Base-by-base conservation (phyloP, 1,284 basidiomycete species). In the Ceratobasidium sp. region DNA sequence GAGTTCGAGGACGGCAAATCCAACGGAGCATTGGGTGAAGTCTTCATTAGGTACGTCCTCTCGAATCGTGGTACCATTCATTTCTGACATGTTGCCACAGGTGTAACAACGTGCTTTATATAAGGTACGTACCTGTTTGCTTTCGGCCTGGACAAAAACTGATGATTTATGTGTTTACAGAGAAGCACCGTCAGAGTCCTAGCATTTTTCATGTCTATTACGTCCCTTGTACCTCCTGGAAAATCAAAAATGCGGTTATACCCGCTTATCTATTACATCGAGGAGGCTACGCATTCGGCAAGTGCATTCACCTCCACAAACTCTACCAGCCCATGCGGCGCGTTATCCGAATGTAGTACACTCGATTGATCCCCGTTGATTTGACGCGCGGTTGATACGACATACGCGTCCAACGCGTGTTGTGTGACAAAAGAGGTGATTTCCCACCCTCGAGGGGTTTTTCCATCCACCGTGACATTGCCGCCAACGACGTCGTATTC, bases 1-100 rank as follows among this genome's bases (percentile, higher is more conserved):
- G 97, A 99, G 80, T 96, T 93, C 76, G 94, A 98, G 80, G 93
- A 98, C 76, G 96, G 96, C 58, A 89, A 94, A 79, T 96, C 94
- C 15, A 97, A 94, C 75, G 97, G 97, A 54, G 91, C 94, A 22
- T 83, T 99, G 29, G 97, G 97, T 73, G 97, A 99, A 82, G 96
- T 99, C 62, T 98, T 99, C 81, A 98, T 99, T 77, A 87, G 96
- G 91, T 93, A 75, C 73, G 89, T 22, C 32, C 25, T 54, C 70
- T 35, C 22, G 25, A 4, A 20, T 34, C 43, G 12, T 22, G 10
- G 17, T 49, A 5, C 22, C 3, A 15, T 45, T 38, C 13, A 31
- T 45, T 68, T 60, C 31, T 57, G n/a, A 45, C 34, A 53, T 20
- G 38, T 49, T 40, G 29, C 35, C 70, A 17, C 50, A 86, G 87